These are phyloP conservation scores for Collybiopsis luxurians DNA, from an alignment of 768 basidiomycete genomes.

Conservation along the genomic window DNA sequence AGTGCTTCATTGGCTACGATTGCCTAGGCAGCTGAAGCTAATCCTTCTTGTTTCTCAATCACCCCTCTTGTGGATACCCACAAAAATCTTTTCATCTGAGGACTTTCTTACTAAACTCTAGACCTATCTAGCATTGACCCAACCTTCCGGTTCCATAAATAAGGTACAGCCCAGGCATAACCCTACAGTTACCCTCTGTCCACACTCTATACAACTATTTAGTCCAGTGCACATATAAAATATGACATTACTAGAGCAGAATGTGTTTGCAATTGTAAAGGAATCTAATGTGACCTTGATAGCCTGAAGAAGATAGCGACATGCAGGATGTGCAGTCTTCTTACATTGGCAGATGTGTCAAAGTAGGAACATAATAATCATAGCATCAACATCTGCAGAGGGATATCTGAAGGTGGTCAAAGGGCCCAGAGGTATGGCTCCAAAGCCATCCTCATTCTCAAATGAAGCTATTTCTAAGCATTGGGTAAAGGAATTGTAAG, in stretches of 20 bases:
- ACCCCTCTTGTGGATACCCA: constrained; percentile 69
- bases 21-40: constrained; percentile 90
- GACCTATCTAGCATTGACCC: too few relatives aligned
- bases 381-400: constrained; percentile 58
- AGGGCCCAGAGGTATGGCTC: constrained; percentile 33
- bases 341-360: constrained; percentile 46
- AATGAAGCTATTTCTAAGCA: constrained; percentile 50
- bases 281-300: too few relatives aligned
- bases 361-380: constrained; percentile 61
- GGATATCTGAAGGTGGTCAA: constrained; percentile 27
- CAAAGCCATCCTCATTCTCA: constrained; percentile 62
- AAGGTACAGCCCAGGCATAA: too few relatives aligned
- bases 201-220: too few relatives aligned
- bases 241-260: too few relatives aligned
- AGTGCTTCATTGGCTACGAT: constrained; percentile 95
- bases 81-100: constrained; percentile 57
- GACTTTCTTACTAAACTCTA: too few relatives aligned
- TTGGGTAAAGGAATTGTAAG: constrained; percentile 69
- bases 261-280: too few relatives aligned
- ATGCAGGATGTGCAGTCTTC: constrained; percentile 50
- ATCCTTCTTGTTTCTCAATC: constrained; percentile 83
- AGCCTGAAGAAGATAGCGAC: constrained; percentile 65
- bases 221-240: too few relatives aligned
- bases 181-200: too few relatives aligned
- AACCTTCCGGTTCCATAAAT: too few relatives aligned